Base-by-base conservation (phyloP, 345 rosid genomes). In the Mercurialis annua region DNA sequence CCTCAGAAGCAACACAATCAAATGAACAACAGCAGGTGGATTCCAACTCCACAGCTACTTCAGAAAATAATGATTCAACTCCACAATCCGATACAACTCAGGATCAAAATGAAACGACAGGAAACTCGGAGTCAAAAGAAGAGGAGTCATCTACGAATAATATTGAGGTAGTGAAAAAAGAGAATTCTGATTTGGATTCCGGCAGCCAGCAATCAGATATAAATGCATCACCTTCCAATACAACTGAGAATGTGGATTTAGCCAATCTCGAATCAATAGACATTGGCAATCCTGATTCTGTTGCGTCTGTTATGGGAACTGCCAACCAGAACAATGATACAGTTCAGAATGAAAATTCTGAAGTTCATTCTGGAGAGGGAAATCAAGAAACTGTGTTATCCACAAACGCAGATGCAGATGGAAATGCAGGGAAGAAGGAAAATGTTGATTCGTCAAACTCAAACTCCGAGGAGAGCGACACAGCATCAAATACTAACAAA, bases 161-260 rank as follows among this genome's bases (percentile, higher is more conserved):
- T 76, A 83, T 66, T 65, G 81, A 72, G 51, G 65, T 33, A 48
- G 74, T 64, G 47, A 83, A 82, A 31, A 72, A 78, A n/a, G 84
- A 81, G 73, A 72, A 72, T 71, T 60, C 83, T 0, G 80, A 73
- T 31, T 76, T 83, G 20, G 85, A 55, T 70, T 67, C 80, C 57
- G 74, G 74, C 52, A 80, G 78, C 69, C 75, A 77, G 59, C 86
- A 76, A 68, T 74, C 86, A 58, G 81, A 73, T 78, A 56, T 77
- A 59, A 73, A 68, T 43, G 77, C 51, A 50, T 62, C 71, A 42
- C 66, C 65, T 78, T 77, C 83, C 20, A 76, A 71, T 68, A 53
- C 78, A 50, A 76, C 81, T 0, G 78, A 79, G 50, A 74, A 36
- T 50, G 74, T 64, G 58, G 82, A 60, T 62, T 79, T 71, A 36